Percentiles rank a stretch among this genome's conserved stretches.
Conservation (phyloP, 768 basidiomycete genomes). For the Gautieria morchelliformis region DNA sequence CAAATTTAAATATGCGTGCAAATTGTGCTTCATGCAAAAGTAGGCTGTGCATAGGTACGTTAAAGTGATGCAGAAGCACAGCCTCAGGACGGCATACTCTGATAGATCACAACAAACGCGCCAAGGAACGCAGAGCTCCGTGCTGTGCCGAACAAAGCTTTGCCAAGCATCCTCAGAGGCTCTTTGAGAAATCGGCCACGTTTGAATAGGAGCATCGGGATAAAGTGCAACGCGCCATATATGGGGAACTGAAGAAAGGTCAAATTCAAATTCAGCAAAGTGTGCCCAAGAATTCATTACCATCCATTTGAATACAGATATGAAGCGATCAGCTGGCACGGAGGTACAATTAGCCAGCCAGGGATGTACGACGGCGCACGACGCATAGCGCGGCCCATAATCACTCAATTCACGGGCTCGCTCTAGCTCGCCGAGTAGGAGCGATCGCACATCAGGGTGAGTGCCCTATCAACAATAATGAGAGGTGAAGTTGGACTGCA, state of each 20-base stretch:
- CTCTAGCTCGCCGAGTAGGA: not conserved
- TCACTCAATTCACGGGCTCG: conserved; percentile 19
- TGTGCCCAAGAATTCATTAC: conserved; percentile 27
- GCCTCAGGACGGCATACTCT: conserved; percentile 40
- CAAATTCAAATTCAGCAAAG: conserved; percentile 12
- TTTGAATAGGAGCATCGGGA: conserved; percentile 81
- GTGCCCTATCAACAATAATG: not conserved
- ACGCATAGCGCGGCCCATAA: conserved; percentile 42
- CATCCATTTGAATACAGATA: conserved; percentile 78
- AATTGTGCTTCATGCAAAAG: conserved; percentile 58
- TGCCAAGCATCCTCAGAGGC: conserved; percentile 56
- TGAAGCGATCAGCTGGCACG: conserved; percentile 62
- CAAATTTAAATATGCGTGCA: conserved; percentile 39
- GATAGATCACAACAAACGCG: conserved; percentile 71
- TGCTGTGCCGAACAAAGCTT: conserved; percentile 59
- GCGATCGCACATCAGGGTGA: conserved; percentile 2
- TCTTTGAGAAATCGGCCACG: conserved; percentile 52
- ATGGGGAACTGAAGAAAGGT: conserved; percentile 25
- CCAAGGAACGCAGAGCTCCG: conserved; percentile 85
- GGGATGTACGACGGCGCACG: conserved; percentile 76
- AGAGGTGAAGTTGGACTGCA: not conserved
- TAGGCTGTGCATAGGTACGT: conserved; percentile 29
- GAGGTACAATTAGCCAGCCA: conserved; percentile 47
- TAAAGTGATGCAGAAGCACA: not conserved
- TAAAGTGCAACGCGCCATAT: conserved; percentile 84